Evolutionary conservation across 176 grass and related monocot species (phyloP).

Genomic region (Miscanthus lutarioriparius): DNA sequence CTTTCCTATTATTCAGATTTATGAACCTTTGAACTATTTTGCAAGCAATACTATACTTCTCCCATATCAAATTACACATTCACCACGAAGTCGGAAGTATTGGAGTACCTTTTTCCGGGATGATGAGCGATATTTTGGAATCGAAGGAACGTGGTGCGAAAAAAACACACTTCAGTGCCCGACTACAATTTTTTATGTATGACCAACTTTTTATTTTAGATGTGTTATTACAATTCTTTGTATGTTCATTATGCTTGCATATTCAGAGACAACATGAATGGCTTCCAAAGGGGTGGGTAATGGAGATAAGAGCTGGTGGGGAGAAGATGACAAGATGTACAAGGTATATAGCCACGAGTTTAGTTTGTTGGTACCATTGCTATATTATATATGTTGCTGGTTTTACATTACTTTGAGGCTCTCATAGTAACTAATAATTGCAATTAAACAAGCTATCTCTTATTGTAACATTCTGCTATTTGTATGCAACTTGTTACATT

Average conservation of each 20-base stretch:
- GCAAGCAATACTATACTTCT: too few species aligned
- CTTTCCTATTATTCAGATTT: too few species aligned
- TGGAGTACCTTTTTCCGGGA: too few species aligned
- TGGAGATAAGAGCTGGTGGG: conserved; percentile 48
- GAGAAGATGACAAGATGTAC: conserved; percentile 44
- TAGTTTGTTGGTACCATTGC: neutral
- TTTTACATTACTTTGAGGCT: neutral
- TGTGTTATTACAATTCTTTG: neutral
- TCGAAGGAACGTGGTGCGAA: too few species aligned
- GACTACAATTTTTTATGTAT: neutral
- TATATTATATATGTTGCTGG: neutral
- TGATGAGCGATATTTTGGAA: too few species aligned
- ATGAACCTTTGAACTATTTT: too few species aligned
- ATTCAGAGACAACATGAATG: conserved; percentile 20
- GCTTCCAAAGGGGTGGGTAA: conserved; percentile 46
- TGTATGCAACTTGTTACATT: neutral
- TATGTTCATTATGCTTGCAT: neutral
- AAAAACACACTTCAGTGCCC: neutral
- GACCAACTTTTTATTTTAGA: neutral
- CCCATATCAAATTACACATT: too few species aligned
- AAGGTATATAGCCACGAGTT: conserved; percentile 24
- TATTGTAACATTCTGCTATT: neutral
- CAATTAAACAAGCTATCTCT: neutral
- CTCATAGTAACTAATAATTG: neutral
- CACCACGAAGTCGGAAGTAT: too few species aligned